Conservation (phyloP, 352 stramenopile genomes). For the Phytophthora chlamydospora region DNA sequence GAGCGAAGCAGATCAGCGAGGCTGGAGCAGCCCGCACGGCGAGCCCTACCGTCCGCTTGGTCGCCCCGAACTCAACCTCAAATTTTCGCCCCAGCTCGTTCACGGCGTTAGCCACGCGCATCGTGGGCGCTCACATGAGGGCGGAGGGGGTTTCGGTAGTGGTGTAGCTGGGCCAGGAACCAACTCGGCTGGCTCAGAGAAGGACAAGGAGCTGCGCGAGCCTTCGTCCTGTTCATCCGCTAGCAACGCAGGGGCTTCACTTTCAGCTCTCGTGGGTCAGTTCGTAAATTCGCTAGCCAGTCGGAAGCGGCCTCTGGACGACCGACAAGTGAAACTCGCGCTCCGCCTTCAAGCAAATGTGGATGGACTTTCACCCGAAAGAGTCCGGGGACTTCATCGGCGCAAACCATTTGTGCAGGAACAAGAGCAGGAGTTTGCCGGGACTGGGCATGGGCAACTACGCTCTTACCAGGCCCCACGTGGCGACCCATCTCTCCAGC, state of each 20-base stretch:
- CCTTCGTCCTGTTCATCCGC: slow-evolving; percentile 3
- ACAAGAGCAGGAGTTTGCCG: neutral
- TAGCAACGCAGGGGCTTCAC: neutral
- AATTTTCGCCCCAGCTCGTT: slow-evolving; percentile 62
- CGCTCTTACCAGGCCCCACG: slow-evolving; percentile 9
- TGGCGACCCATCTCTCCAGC: slow-evolving; percentile 47
- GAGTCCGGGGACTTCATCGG: slow-evolving; percentile 35
- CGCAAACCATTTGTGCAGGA: slow-evolving; percentile 10
- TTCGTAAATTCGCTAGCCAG: slow-evolving; percentile 28
- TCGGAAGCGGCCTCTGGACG: slow-evolving; percentile 46
- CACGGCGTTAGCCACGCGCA: slow-evolving; percentile 39
- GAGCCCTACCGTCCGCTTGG: slow-evolving; percentile 74
- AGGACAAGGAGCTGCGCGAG: slow-evolving; percentile 23
- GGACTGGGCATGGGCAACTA: slow-evolving; percentile 10
- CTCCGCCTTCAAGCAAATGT: slow-evolving; percentile 53
- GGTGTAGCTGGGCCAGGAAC: neutral
- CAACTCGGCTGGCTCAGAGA: slow-evolving; percentile 12
- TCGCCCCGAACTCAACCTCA: slow-evolving; percentile 69
- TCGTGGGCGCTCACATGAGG: slow-evolving; percentile 32
- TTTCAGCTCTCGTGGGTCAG: slow-evolving; percentile 25
- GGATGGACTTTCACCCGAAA: slow-evolving; percentile 57
- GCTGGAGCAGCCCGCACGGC: slow-evolving; percentile 75
- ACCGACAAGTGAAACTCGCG: slow-evolving; percentile 61
- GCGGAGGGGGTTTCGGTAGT: neutral
- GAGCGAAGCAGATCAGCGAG: slow-evolving; percentile 33